These are phyloP conservation scores for Sporothrix mexicana DNA, from an alignment of 2,329 filamentous ascomycete species.

Conservation along the genomic window DNA sequence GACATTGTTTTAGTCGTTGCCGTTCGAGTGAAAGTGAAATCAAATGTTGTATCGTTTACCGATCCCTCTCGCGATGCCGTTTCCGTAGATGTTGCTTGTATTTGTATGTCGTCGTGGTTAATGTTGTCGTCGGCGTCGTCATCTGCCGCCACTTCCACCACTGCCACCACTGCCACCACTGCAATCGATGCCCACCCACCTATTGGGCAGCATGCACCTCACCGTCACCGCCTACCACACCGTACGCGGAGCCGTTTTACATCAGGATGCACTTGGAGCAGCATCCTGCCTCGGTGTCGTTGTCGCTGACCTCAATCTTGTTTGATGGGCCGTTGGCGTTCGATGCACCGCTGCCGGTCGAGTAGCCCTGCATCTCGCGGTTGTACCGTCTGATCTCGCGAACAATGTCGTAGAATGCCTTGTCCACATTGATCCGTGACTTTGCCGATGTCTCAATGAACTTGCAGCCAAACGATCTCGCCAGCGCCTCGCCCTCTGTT, in stretches of 20 bases:
- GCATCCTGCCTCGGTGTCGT: slow-evolving; percentile 73
- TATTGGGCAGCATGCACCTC: neutral
- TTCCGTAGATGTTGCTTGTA: neutral
- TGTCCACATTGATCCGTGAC: slow-evolving; percentile 96
- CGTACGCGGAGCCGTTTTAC: slow-evolving; percentile 24
- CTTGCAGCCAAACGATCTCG: slow-evolving; percentile 88
- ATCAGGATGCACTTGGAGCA: slow-evolving; percentile 58
- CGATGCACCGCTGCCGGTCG: slow-evolving; percentile 69
- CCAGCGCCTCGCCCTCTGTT: slow-evolving; percentile 86
- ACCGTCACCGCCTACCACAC: neutral
- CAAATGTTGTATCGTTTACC: neutral
- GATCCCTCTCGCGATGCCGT: neutral
- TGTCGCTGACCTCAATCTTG: slow-evolving; percentile 81
- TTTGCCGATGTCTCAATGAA: slow-evolving; percentile 99
- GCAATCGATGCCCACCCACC: neutral
- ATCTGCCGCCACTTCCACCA: neutral
- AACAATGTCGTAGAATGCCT: slow-evolving; percentile 97
- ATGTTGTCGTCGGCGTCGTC: slow-evolving; percentile 10
- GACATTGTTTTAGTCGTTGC: neutral
- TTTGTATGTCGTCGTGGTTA: neutral
- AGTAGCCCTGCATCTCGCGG: slow-evolving; percentile 93
- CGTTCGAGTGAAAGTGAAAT: neutral
- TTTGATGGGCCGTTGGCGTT: slow-evolving; percentile 65
- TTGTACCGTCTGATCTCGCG: slow-evolving; percentile 98
- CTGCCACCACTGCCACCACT: neutral